These are phyloP conservation scores for Metarhizium humberi DNA, from an alignment of 2,329 filamentous ascomycete species.

Conservation along the genomic window DNA sequence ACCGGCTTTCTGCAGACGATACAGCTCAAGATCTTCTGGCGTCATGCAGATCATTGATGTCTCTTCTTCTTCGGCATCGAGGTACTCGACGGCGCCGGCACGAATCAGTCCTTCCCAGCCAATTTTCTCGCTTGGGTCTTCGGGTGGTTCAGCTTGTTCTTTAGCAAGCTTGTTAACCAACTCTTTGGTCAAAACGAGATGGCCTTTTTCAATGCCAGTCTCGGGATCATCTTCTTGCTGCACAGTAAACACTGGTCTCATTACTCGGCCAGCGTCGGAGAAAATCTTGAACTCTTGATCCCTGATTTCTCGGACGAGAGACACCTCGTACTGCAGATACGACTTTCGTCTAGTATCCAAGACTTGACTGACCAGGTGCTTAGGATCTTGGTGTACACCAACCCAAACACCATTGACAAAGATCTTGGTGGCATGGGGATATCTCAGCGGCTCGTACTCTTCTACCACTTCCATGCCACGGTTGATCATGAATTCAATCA, in stretches of 20 bases:
- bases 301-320: conserved; percentile 89
- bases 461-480: conserved; percentile 94
- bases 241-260: conserved; percentile 86
- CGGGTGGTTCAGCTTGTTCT: conserved; percentile 56
- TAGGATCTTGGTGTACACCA: conserved; percentile 83
- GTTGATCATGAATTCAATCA: conserved; percentile 92
- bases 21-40: conserved; percentile 82
- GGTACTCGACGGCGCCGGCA: conserved; percentile 83
- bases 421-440: conserved; percentile 90
- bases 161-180: conserved; percentile 67
- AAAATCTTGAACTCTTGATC: conserved; percentile 98
- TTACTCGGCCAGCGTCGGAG: conserved; percentile 91
- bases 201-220: conserved; percentile 48
- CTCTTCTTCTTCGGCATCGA: conserved; percentile 97
- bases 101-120: conserved; percentile 84
- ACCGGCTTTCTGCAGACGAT: conserved; percentile 59
- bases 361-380: conserved; percentile 72
- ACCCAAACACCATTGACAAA: conserved; percentile 99
- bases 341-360: conserved; percentile 69
- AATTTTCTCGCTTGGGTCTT: conserved; percentile 54
- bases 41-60: conserved; percentile 99
- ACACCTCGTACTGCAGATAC: conserved; percentile 85
- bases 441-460: conserved; percentile 79
- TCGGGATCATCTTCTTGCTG: conserved; percentile 76
- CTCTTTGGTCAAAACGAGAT: conserved; percentile 76